Evolutionary conservation across 2,329 filamentous ascomycete species (phyloP), one percentile per base, ranked within the genome.

Genomic region (Verticillium klebahnii): DNA sequence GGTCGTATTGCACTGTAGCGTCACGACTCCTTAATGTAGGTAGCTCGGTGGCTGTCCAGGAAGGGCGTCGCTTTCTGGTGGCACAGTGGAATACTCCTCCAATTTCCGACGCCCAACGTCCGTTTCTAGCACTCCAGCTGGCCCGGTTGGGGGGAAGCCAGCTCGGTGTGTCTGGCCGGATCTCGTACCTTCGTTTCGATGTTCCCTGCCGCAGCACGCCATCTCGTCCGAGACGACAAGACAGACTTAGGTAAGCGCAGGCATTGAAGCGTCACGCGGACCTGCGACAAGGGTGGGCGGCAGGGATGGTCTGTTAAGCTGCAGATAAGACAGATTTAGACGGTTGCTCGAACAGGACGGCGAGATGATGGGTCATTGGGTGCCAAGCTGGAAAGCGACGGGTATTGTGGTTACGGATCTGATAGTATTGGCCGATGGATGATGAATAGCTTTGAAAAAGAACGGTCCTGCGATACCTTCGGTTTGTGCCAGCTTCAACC

Each of bases 1-100:
- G 60, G 54, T 64, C 64, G 58, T 58, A 64, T 15, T 60, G 60
- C 2, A n/a, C 12, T n/a, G 52, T 57, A 34, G 6, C 45, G 9
- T 23, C 37, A 5, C 37, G 15, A 40, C 37, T 40, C 15, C 14
- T n/a, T 15, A 36, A 36, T 11, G 34, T 36, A 40, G 37, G 6
- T 17, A 7, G 3, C 6, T 40, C 14, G 37, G 14, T 40, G 37
- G 37, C 37, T 40, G 6, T 15, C 12, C 15, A 3, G 37, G 14
- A 12, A 40, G 37, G 37, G 37, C 37, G 37, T 40, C 12, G 37
- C 11, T 19, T 14, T 50, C 19, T 19, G 45, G n/a, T 23, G 23
- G 45, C 23, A 12, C 19, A 12, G n/a, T 12, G 45, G 3, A 50
- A 25, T 50, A n/a, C 4, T 23, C 19, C 11, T 25, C 14, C 8